Evolutionary conservation across 2,329 filamentous ascomycete species (phyloP), one percentile per base, ranked within the genome.

Genomic region (Mycocentrospora acerina): DNA sequence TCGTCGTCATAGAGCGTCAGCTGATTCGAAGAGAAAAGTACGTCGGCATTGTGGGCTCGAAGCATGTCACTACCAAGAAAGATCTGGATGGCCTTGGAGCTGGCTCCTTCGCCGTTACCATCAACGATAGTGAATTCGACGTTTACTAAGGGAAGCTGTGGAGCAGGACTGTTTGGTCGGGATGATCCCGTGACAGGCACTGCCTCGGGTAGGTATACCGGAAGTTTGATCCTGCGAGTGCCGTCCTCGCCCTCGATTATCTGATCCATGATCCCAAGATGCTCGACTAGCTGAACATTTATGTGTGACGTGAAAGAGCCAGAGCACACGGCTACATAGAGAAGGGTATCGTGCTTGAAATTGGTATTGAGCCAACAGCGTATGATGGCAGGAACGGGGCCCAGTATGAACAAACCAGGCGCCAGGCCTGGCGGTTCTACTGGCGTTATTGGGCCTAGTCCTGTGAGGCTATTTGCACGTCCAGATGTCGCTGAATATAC

Each of bases 301-400:
- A 98, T 71, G n/a, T 82, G 83, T 1, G 93, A 97, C 54, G 82
- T 85, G 65, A 90, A 90, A 4, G 93, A 95, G 2, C 91, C 93
- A 2, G 88, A 91, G 67, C 93, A 97, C 2, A 97, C 77, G 24
- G 90, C 90, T 24, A 90, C 93, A 62, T 97, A 97, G 4, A 96
- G 75, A 12, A 97, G 78, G 8, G 89, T 86, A 50, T 86, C 84
- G 62, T 95, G 91, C 11, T 90, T 91, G 69, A 95, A 97, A 57
- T 88, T 85, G 24, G 84, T 86, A 17, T 88, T 91, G 54, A 97
- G 76, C 90, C 93, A 97, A 72, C 93, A 98, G 45, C 93, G 85
- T 40, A 97, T 88, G 51, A 98, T 95, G 19, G 90, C 88, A 5
- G 93, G 93, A 5, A 95, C 90, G 6, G 90, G 86, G 10, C 91